These are phyloP conservation scores for Aspergillus felis DNA, from an alignment of 2,329 filamentous ascomycete genomes.

Conservation along the genomic window DNA sequence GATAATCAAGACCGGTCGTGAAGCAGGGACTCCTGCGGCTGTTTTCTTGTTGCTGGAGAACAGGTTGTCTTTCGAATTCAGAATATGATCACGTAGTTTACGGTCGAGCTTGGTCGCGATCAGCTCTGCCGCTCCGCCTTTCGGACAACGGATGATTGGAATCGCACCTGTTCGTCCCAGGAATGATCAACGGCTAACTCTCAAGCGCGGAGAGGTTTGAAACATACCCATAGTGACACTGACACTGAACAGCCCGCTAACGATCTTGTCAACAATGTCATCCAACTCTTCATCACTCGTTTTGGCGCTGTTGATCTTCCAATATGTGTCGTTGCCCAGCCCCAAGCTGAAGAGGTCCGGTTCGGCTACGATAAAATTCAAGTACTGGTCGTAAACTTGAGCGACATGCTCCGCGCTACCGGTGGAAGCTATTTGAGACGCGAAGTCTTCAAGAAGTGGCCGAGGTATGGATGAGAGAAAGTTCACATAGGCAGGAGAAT, in stretches of 20 bases:
- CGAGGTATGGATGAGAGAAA: slow-evolving; percentile 92
- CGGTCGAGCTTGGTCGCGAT: slow-evolving; percentile 91
- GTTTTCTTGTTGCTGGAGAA: slow-evolving; percentile 69
- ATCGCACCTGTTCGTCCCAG: slow-evolving; percentile 63
- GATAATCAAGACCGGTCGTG: slow-evolving; percentile 84
- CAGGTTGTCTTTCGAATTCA: slow-evolving; percentile 96
- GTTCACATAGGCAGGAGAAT: slow-evolving; percentile 93
- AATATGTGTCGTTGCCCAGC: slow-evolving; percentile 90
- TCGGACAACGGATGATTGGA: slow-evolving; percentile 91
- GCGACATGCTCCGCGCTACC: slow-evolving; percentile 86
- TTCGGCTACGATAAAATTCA: slow-evolving; percentile 96
- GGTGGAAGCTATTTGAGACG: slow-evolving; percentile 75
- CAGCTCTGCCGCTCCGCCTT: slow-evolving; percentile 87
- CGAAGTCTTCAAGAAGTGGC: slow-evolving; percentile 90
- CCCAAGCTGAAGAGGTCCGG: slow-evolving; percentile 93
- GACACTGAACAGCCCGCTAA: slow-evolving; percentile 95
- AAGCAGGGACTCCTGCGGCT: slow-evolving; percentile 61
- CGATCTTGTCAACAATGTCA: slow-evolving; percentile 80
- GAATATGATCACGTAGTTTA: slow-evolving; percentile 90
- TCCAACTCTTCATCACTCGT: slow-evolving; percentile 90
- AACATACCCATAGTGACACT: slow-evolving; percentile 89
- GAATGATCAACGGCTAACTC: slow-evolving; percentile 5
- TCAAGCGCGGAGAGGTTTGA: neutral
- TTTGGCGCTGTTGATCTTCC: slow-evolving; percentile 89
- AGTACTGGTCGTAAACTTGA: slow-evolving; percentile 91